Evolutionary conservation across 2,329 filamentous ascomycete species (phyloP).

Genomic region (Talaromyces sp.): DNA sequence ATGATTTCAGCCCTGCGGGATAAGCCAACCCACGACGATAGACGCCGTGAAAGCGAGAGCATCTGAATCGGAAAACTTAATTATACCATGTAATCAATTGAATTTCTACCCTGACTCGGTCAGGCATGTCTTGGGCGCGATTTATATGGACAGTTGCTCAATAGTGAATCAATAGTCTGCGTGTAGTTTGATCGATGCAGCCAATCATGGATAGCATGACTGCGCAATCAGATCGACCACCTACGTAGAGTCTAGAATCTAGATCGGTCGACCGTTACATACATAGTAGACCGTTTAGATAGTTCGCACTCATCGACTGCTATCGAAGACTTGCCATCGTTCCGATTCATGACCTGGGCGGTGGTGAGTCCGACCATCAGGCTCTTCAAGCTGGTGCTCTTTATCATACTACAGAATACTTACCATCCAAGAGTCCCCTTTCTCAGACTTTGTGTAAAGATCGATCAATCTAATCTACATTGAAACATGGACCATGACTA

Average conservation of each 20-base stretch:
- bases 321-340: background rate
- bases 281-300: background rate
- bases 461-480: background rate
- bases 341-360: background rate
- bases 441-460: background rate
- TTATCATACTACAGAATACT: background rate
- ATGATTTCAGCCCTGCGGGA: too few relatives aligned
- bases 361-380: background rate
- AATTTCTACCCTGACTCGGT: background rate
- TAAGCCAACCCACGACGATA: background rate
- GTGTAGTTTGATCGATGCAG: background rate
- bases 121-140: background rate
- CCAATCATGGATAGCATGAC: constrained; percentile 1
- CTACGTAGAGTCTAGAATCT: background rate
- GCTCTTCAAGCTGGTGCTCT: background rate
- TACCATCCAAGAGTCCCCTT: background rate
- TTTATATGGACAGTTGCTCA: background rate
- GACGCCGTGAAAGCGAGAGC: background rate
- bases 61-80: background rate
- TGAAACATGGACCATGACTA: background rate
- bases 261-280: background rate
- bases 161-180: constrained; percentile 10
- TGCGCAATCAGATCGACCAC: background rate
- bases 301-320: background rate
- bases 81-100: too few relatives aligned